Conservation (phyloP, 2,329 filamentous ascomycete species). For the Cladophialophora psammophila region DNA sequence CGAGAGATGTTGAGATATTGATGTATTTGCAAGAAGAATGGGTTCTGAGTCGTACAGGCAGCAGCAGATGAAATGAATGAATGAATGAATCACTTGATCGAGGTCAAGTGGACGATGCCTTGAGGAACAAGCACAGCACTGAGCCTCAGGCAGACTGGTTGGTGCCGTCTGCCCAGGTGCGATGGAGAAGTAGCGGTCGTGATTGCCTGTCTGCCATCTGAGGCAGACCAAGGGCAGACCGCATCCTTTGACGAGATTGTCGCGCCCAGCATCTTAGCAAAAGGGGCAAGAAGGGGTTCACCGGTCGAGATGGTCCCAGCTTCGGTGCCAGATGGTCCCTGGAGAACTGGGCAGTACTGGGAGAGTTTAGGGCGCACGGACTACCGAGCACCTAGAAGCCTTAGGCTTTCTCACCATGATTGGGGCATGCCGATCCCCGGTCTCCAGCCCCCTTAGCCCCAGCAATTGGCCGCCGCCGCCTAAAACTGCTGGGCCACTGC, state of each 20-base stretch:
- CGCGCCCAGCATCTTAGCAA: conserved; percentile 17
- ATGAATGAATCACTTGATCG: conserved; percentile 13
- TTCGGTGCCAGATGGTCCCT: conserved; percentile 1
- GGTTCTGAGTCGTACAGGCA: conserved; percentile 9
- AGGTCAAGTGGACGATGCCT: conserved; percentile 14
- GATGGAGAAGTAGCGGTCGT: conserved; percentile 1
- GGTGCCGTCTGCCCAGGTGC: conserved; percentile 9
- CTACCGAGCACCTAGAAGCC: background rate
- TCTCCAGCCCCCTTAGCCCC: background rate
- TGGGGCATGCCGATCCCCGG: conserved; percentile 16
- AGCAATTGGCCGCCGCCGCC: conserved; percentile 8
- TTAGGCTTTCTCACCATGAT: conserved; percentile 14
- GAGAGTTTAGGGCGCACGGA: conserved; percentile 18
- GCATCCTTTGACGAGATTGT: conserved; percentile 18
- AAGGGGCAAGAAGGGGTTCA: conserved; percentile 23
- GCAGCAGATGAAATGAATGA: conserved; percentile 3
- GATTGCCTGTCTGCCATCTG: conserved; percentile 20
- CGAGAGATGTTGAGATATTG: conserved; percentile 9
- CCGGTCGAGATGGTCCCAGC: conserved; percentile 9
- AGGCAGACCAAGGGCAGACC: conserved; percentile 12
- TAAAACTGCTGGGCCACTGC: background rate
- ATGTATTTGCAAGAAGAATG: background rate
- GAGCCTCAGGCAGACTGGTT: conserved; percentile 24
- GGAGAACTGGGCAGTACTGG: background rate
- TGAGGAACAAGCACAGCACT: conserved; percentile 6